Percentiles rank a stretch among this genome's conserved stretches.
Evolutionary conservation across 73 alveolate genomes (phyloP).

Genomic region (Urostyla sp.): DNA sequence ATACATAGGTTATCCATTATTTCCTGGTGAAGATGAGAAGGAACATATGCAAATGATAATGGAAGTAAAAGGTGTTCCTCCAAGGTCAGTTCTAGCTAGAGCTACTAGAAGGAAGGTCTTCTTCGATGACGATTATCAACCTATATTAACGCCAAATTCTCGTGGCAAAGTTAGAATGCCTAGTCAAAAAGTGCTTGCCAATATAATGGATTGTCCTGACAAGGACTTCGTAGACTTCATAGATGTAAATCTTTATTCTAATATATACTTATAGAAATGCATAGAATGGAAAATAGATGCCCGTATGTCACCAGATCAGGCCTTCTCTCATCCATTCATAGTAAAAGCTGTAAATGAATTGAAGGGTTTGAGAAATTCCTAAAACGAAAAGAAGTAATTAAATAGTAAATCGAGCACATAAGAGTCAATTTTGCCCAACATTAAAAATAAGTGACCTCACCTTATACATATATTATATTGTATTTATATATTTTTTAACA

Average conservation of each 20-base stretch:
- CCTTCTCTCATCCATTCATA: conserved; percentile 59
- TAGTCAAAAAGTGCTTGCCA: conserved; percentile 2
- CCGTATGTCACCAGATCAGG: conserved; percentile 68
- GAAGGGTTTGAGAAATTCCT: conserved; percentile 47
- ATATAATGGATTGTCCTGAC: conserved; percentile 56
- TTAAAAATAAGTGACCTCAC: too few relatives aligned
- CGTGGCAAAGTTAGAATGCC: conserved; percentile 61
- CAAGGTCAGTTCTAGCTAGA: conserved; percentile 45
- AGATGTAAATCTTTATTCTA: conserved; percentile 9
- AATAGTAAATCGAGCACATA: too few relatives aligned
- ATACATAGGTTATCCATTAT: conserved; percentile 78
- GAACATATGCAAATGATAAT: conserved; percentile 72
- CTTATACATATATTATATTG: too few relatives aligned
- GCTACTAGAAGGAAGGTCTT: conserved; percentile 59
- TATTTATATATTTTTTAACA: too few relatives aligned
- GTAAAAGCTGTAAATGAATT: conserved; percentile 37
- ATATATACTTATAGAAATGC: conserved; percentile 29
- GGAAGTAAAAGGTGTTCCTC: conserved; percentile 75
- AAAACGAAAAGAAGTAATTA: too few relatives aligned
- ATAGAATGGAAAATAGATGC: conserved; percentile 68
- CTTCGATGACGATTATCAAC: conserved; percentile 63
- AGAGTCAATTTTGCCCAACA: too few relatives aligned
- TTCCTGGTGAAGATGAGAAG: conserved; percentile 80
- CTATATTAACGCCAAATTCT: conserved; percentile 50
- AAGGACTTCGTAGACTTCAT: conserved; percentile 62